Evolutionary conservation across 2,329 filamentous ascomycete genomes (phyloP), one percentile per base, ranked within the genome.

Genomic region (Purpureocillium takamizusanense): DNA sequence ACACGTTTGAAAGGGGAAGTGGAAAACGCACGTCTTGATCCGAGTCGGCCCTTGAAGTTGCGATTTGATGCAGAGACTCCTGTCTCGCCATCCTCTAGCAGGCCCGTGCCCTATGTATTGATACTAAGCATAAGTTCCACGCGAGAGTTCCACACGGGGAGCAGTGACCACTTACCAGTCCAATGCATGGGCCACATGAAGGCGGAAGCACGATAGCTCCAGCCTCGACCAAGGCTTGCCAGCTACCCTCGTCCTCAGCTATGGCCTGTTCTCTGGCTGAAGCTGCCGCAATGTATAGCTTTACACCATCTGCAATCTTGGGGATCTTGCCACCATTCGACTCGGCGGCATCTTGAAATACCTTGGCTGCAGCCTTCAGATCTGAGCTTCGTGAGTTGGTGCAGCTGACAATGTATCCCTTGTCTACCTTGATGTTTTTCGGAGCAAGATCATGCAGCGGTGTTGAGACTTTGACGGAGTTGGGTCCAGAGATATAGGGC

Each of bases 31-130:
- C 28, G 11, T 30, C 28, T 38, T 1, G 49, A 43, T 16, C 89
- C 89, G 85, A 95, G 94, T 3, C 89, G 78, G 0, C 88, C 89
- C 61, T 89, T 88, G 69, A 89, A 95, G 60, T 95, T 95, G 10
- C 89, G 72, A 66, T 95, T 95, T 37, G 72, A 80, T 0, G 87
- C 86, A 43, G 73, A 81, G 49, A 95, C 89, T 16, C 88, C 88
- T 9, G 88, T 79, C 63, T 95, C 88, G n/a, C 85, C 86, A 2
- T 76, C 72, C 57, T 95, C 81, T 1, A 95, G 72, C 0, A 95
- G 69, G 29, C 89, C 89, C 0, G 72, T n/a, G n/a, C n/a, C n/a
- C n/a, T n/a, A n/a, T n/a, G n/a, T n/a, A n/a, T n/a, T n/a, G n/a
- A n/a, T n/a, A n/a, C n/a, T n/a, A n/a, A n/a, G n/a, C n/a, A n/a